Percentiles rank a stretch among this genome's conserved stretches.
phyloP scores from a whole-genome alignment of 768 basidiomycete genomes.

The Naganishia vishniacii region DNA sequence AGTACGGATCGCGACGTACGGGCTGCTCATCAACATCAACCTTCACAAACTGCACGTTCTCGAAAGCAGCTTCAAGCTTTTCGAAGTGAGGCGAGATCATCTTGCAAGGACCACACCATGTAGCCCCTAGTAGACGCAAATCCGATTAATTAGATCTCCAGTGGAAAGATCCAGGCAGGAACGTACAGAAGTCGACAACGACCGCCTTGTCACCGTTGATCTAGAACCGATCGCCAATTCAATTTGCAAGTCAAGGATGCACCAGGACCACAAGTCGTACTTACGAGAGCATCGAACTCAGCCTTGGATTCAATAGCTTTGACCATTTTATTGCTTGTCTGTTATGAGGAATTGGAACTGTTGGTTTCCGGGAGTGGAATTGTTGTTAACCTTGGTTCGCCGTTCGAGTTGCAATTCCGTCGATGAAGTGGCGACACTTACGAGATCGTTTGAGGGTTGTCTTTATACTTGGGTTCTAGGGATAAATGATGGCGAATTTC shows the following conservation, averaged over 20 bases:
- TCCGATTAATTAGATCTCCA: background rate
- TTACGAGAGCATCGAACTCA: slow-evolving; percentile 42
- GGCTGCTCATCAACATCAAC: slow-evolving; percentile 49
- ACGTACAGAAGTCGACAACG: slow-evolving; percentile 43
- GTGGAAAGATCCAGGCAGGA: background rate
- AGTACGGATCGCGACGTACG: slow-evolving; percentile 33
- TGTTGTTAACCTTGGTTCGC: background rate
- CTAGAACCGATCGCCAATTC: slow-evolving; percentile 19
- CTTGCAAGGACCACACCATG: slow-evolving; percentile 49
- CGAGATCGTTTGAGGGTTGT: too few relatives aligned
- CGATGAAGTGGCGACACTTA: too few relatives aligned
- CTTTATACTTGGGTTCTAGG: background rate
- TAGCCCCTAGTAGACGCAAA: slow-evolving; percentile 16
- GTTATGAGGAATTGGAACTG: background rate
- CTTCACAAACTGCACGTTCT: slow-evolving; percentile 48
- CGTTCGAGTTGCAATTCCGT: too few relatives aligned
- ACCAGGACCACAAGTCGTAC: slow-evolving; percentile 10
- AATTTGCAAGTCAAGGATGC: too few relatives aligned
- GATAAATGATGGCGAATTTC: background rate
- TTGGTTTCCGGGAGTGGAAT: background rate
- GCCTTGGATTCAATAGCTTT: slow-evolving; percentile 43
- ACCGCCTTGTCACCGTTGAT: slow-evolving; percentile 38
- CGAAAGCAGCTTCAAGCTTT: slow-evolving; percentile 43
- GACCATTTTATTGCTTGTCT: slow-evolving; percentile 38
- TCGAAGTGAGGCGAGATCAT: slow-evolving; percentile 49